Evolutionary conservation across 345 rosid species (phyloP).

Genomic region (Viola odorata): DNA sequence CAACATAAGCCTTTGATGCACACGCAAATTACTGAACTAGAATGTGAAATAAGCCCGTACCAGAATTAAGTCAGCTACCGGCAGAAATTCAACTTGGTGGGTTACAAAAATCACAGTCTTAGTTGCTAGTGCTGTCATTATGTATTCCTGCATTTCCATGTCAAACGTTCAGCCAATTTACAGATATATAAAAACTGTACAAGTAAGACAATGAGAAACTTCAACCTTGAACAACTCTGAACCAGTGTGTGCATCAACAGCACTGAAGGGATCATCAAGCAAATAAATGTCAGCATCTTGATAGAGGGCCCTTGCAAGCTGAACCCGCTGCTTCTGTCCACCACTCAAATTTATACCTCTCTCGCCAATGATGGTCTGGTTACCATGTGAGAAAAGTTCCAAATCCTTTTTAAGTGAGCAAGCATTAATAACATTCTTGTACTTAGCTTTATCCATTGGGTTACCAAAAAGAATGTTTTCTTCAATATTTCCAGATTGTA

Average conservation of each 20-base stretch:
- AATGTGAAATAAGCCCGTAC: slow-evolving; percentile 40
- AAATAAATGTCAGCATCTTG: slow-evolving; percentile 98
- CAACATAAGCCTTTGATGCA: neutral
- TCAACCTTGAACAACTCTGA: slow-evolving; percentile 93
- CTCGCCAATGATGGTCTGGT: slow-evolving; percentile 98
- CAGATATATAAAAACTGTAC: slow-evolving; percentile 9
- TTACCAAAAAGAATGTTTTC: slow-evolving; percentile 98
- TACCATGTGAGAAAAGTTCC: slow-evolving; percentile 97
- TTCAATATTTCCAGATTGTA: slow-evolving; percentile 98
- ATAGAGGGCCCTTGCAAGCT: slow-evolving; percentile 98
- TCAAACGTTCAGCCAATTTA: slow-evolving; percentile 21
- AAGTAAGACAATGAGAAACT: slow-evolving; percentile 6
- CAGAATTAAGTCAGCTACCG: slow-evolving; percentile 89
- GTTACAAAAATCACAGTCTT: slow-evolving; percentile 95
- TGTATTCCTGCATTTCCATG: slow-evolving; percentile 75
- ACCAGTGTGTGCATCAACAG: slow-evolving; percentile 98
- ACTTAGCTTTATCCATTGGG: slow-evolving; percentile 86
- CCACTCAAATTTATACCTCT: slow-evolving; percentile 99
- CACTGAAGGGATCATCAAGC: slow-evolving; percentile 99
- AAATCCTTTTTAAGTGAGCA: slow-evolving; percentile 93
- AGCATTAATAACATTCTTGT: slow-evolving; percentile 86
- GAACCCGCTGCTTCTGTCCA: slow-evolving; percentile 98
- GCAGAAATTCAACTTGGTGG: slow-evolving; percentile 99
- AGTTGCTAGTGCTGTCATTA: slow-evolving; percentile 69
- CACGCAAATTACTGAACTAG: slow-evolving; percentile 14